Evolutionary conservation across 2,329 filamentous ascomycete genomes (phyloP), one percentile per base, ranked within the genome.

Genomic region (Clarireedia hainanense): DNA sequence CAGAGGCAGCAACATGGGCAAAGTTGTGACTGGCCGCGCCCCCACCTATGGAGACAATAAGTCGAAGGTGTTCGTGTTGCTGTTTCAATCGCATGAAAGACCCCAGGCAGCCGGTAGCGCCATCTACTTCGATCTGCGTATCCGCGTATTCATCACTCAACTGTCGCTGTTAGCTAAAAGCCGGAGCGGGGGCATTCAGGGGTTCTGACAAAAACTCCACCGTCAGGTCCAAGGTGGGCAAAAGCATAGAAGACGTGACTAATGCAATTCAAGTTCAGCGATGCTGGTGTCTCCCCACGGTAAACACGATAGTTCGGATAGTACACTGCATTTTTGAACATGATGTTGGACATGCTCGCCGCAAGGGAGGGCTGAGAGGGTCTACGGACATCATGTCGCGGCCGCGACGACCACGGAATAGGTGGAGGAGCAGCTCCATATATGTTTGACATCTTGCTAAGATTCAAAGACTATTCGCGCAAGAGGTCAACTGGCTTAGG

Each of bases 171-270:
- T 55, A 66, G 61, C 50, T 3, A 40, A 47, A 9, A 15, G 36
- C 34, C 12, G n/a, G 10, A 24, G 17, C 23, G 15, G 23, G 15
- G 23, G 17, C 27, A 49, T 56, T 24, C 52, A n/a, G 50, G 34
- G 24, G 20, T 59, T 76, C 81, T 74, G 73, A 91, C 88, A 76
- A 88, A 87, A 60, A 92, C 82, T 52, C 80, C 81, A 50, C 89
- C 88, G 68, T 91, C 86, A 50, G 78, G 72, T 60, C 82, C 81
- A 45, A 92, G 80, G 71, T 80, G 87, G 57, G 88, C 88, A 78
- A 89, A 91, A 12, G 88, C 87, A 68, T 92, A 92, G 71, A 91
- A 91, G 26, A 91, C 83, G 67, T 90, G 86, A 62, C 86, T 91
- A 65, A 92, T 84, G 65, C 86, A 88, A 61, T 81, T 81, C 69